Evolutionary conservation across 768 basidiomycete species (phyloP).

Genomic region (Melanogaster broomeanus): DNA sequence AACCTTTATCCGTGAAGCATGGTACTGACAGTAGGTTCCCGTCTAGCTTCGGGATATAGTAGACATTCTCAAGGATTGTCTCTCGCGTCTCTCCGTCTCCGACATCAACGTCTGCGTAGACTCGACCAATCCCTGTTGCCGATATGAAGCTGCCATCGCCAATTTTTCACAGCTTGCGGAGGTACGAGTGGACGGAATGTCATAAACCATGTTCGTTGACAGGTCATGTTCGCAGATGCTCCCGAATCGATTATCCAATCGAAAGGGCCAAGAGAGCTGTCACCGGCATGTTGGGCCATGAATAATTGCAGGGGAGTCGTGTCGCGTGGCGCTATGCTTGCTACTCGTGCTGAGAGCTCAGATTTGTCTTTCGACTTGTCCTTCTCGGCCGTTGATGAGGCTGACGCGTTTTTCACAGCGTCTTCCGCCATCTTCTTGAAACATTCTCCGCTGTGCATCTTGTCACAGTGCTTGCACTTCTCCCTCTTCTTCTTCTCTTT

Average conservation of each 20-base stretch:
- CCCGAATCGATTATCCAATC: conserved; percentile 5
- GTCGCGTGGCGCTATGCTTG: no score
- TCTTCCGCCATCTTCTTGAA: background rate
- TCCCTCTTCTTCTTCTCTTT: background rate
- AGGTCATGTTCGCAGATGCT: background rate
- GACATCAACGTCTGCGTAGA: background rate
- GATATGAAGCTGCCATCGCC: conserved; percentile 1
- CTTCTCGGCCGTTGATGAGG: no score
- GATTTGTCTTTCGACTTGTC: no score
- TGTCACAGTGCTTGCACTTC: background rate
- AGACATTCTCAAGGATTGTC: conserved; percentile 4
- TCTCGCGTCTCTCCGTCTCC: background rate
- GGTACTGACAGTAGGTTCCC: conserved; percentile 22
- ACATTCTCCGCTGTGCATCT: no score
- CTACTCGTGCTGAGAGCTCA: no score
- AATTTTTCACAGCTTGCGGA: background rate
- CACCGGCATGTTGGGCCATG: background rate
- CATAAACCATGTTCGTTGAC: background rate
- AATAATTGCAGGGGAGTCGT: background rate
- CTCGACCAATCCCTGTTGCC: background rate
- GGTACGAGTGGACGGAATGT: background rate
- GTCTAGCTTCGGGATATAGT: conserved; percentile 5
- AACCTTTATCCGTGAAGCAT: background rate
- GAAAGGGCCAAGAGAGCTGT: background rate
- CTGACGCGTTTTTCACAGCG: background rate